Evolutionary conservation across 768 basidiomycete genomes (phyloP).

Genomic region (Mycena leptocephala): DNA sequence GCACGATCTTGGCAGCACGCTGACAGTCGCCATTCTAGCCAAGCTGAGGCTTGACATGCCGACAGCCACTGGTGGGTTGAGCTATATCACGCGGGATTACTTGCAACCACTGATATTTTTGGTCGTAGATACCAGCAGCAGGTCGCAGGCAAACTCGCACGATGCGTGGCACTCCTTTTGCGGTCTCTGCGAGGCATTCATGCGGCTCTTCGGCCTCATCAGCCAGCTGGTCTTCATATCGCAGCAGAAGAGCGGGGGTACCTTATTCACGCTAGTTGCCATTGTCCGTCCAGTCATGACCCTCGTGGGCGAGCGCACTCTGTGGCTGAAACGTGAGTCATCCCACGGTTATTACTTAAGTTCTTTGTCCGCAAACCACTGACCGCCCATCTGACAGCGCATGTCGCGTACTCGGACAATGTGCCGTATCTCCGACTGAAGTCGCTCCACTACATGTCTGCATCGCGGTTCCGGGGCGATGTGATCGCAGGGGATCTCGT

Average conservation of each 20-base stretch:
- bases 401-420: conserved; percentile 23
- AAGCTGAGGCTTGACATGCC: conserved; percentile 26
- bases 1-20: too few species aligned
- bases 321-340: conserved; percentile 17
- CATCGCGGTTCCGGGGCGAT: not conserved
- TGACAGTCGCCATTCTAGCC: not conserved
- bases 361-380: too few species aligned
- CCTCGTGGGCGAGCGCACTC: not conserved
- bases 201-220: conserved; percentile 3
- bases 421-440: not conserved
- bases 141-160: not conserved
- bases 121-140: conserved; percentile 9
- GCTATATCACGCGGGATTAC: not conserved
- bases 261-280: conserved; percentile 1
- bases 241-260: conserved; percentile 5
- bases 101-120: not conserved
- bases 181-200: conserved; percentile 4
- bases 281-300: not conserved
- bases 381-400: not conserved
- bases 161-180: not conserved
- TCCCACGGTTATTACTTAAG: not conserved
- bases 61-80: not conserved
- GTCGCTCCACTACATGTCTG: conserved; percentile 9
- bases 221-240: conserved; percentile 16
- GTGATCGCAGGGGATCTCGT: conserved; percentile 17